Conservation (phyloP, 2,329 filamentous ascomycete genomes). For the Fusarium sp. region DNA sequence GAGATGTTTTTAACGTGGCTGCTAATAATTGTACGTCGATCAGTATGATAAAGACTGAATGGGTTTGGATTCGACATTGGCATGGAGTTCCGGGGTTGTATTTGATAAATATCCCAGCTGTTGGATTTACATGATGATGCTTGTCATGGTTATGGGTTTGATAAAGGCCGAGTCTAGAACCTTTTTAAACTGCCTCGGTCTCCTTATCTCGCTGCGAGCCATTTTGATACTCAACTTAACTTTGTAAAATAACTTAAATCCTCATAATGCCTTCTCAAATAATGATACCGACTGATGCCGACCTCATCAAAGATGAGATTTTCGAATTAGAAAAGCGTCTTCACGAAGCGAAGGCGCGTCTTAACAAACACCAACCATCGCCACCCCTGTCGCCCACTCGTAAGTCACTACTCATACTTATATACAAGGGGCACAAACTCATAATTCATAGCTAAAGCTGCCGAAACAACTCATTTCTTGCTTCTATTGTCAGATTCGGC, state of each 20-base stretch:
- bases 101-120: conserved; percentile 22
- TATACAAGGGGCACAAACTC: conserved; percentile 14
- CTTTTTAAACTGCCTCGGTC: conserved; percentile 8
- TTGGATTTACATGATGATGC: conserved; percentile 39
- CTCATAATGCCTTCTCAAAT: conserved; percentile 44
- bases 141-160: conserved; percentile 34
- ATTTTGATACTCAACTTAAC: conserved; percentile 26
- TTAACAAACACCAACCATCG: conserved; percentile 49
- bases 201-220: conserved; percentile 39
- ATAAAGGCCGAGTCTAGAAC: conserved; percentile 18
- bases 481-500: conserved; percentile 84
- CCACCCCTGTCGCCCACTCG: conserved; percentile 28
- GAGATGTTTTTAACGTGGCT: conserved; percentile 33
- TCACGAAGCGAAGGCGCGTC: conserved; percentile 56
- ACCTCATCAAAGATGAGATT: conserved; percentile 65
- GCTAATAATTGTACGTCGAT: conserved; percentile 20
- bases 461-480: conserved; percentile 68
- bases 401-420: conserved; percentile 18
- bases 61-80: conserved; percentile 34
- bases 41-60: conserved; percentile 1
- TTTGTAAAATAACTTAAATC: conserved; percentile 13
- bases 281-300: conserved; percentile 35
- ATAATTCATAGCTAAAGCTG: conserved; percentile 28
- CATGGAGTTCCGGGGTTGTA: conserved; percentile 39
- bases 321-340: conserved; percentile 66